Conservation (phyloP, 176 grass and related monocot species). For the Melocanna baccifera region DNA sequence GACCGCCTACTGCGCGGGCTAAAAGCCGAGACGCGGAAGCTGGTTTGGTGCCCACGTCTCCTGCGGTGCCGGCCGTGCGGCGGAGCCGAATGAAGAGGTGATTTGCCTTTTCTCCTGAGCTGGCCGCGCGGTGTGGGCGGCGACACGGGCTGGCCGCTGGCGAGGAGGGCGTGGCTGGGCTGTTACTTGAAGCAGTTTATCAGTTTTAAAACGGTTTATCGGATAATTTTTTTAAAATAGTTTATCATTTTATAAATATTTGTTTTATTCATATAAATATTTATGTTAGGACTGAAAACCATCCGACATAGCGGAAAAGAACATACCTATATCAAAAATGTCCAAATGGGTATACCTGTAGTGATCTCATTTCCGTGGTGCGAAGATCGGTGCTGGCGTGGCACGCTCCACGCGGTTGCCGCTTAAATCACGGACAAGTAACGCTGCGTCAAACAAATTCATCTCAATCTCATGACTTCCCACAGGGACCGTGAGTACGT, state of each 20-base stretch:
- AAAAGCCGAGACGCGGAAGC: not conserved
- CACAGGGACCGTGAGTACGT: not conserved
- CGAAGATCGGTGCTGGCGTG: not conserved
- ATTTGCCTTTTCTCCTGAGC: no score
- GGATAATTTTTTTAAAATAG: no score
- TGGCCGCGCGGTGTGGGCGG: no score
- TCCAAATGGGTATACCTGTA: not conserved
- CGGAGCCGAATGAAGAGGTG: not conserved
- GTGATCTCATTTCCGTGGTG: not conserved
- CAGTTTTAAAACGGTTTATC: no score
- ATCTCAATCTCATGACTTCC: not conserved
- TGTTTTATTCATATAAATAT: accelerated
- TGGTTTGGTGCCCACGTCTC: not conserved
- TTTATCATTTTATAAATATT: no score
- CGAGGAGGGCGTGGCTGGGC: no score
- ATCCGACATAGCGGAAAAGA: no score
- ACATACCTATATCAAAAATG: not conserved
- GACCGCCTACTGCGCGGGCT: not conserved
- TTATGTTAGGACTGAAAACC: no score
- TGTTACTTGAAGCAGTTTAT: no score
- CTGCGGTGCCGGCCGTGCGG: not conserved
- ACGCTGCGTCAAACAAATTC: not conserved
- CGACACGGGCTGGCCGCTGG: no score
- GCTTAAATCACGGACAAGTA: not conserved
- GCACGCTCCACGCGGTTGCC: not conserved